Conservation (phyloP, 208 protist genomes). For the Angomonas ambiguus region DNA sequence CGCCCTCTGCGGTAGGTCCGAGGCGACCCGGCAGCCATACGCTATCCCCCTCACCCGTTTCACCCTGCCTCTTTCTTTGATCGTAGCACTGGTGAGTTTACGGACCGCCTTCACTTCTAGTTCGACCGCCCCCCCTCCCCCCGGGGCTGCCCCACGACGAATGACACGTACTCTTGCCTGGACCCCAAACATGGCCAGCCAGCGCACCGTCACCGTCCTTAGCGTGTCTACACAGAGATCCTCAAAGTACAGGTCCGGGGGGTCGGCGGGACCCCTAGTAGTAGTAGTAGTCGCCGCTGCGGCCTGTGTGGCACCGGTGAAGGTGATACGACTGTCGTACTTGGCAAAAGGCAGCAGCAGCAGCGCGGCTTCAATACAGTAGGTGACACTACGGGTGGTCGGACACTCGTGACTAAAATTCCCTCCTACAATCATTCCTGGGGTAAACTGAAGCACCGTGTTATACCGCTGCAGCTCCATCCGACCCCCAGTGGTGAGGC, state of each 20-base stretch:
- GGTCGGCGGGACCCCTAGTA: background rate
- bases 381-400: constrained; percentile 72
- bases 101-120: constrained; percentile 74
- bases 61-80: constrained; percentile 73
- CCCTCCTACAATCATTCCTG: constrained; percentile 89
- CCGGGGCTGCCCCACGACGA: constrained; percentile 71
- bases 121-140: constrained; percentile 84
- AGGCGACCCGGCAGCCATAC: constrained; percentile 80
- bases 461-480: constrained; percentile 76
- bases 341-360: constrained; percentile 90
- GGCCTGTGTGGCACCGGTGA: constrained; percentile 82
- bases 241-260: constrained; percentile 18
- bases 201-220: constrained; percentile 85
- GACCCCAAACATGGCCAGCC: constrained; percentile 88
- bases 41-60: constrained; percentile 90
- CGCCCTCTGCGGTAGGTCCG: constrained; percentile 83
- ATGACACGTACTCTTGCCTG: constrained; percentile 73
- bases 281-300: background rate
- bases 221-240: constrained; percentile 88
- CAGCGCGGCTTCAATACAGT: constrained; percentile 80
- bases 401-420: constrained; percentile 86
- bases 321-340: constrained; percentile 80
- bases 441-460: constrained; percentile 75
- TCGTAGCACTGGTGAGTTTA: constrained; percentile 56
- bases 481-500: constrained; percentile 81